Percentiles rank a stretch among this genome's conserved stretches.
phyloP scores from a whole-genome alignment of 306 rosid genomes.

The Purshia tridentata region DNA sequence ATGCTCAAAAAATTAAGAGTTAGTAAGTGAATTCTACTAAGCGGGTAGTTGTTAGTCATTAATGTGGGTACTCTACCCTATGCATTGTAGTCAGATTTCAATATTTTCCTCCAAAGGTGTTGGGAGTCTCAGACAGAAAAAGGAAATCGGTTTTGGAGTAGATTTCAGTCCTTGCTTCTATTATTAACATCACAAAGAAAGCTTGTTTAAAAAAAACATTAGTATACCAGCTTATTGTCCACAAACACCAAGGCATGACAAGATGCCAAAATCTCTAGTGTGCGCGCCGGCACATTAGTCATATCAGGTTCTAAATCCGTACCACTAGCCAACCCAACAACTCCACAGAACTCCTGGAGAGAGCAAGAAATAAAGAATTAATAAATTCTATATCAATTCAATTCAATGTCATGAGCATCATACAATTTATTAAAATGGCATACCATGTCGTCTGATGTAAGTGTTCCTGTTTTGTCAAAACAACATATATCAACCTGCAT shows the following conservation, averaged over 20 bases:
- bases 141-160: too few species aligned
- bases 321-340: constrained; percentile 61
- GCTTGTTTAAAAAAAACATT: constrained; percentile 1
- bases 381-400: constrained; percentile 11
- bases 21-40: too few species aligned
- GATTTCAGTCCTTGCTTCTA: too few species aligned
- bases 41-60: too few species aligned
- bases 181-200: background rate
- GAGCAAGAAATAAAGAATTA: constrained; percentile 17
- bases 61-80: too few species aligned
- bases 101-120: too few species aligned
- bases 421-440: constrained; percentile 17
- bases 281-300: constrained; percentile 59
- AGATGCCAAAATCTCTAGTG: constrained; percentile 92
- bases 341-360: constrained; percentile 87
- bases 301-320: constrained; percentile 72
- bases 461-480: constrained; percentile 99
- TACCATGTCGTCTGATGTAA: constrained; percentile 99
- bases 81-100: too few species aligned
- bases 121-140: too few species aligned
- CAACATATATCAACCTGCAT: constrained; percentile 98
- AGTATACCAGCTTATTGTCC: constrained; percentile 91
- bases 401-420: constrained; percentile 12
- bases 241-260: constrained; percentile 98
- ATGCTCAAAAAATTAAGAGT: too few species aligned